Base-by-base conservation (phyloP, 495 filamentous ascomycete species). In the Xylaria acuta region DNA sequence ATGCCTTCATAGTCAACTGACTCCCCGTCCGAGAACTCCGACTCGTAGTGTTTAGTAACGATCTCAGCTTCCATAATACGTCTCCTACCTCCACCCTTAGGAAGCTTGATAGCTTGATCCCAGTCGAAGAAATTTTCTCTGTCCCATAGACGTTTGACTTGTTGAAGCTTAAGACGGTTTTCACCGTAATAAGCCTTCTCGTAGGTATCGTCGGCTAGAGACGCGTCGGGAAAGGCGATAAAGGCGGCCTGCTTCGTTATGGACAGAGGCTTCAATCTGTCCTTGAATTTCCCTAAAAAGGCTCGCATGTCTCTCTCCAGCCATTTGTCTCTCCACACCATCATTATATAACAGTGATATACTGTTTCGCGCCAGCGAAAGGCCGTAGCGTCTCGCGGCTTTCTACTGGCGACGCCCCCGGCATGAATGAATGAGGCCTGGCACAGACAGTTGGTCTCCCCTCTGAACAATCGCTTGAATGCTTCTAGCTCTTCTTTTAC, bases 101-200 rank as follows among this genome's bases (percentile, higher is more conserved):
- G 18, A 18, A 47, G 45, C 5, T 47, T 47, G 5, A 47, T 47
- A 20, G 45, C 45, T 47, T 47, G 45, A 18, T n/a, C 6, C 45
- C 45, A 47, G 5, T 20, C 18, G 5, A 47, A 47, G 5, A 20
- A 47, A 47, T 47, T 47, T 1, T n/a, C 20, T 3, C n/a, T 47
- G 20, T 76, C 74, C 68, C 73, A 76, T 22, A 72, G 62, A 36
- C 60, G 34, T 40, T 76, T 76, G 2, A 76, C 58, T 36, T 36
- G 64, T 43, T 60, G 74, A 9, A 75, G 36, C 62, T 75, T 70
- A 5, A 64, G 9, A 34, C 64, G 58, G 25, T 76, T 76, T 22
- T 72, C 67, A 11, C 74, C 74, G 40, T 72, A 76, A 65, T 76
- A 76, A 14, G 73, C 73, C 9, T 56, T 60, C 59, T 72, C 73